These are phyloP conservation scores for Fraxinus quadrangulata DNA, from an alignment of 257 asterid genomes.

Conservation along the genomic window DNA sequence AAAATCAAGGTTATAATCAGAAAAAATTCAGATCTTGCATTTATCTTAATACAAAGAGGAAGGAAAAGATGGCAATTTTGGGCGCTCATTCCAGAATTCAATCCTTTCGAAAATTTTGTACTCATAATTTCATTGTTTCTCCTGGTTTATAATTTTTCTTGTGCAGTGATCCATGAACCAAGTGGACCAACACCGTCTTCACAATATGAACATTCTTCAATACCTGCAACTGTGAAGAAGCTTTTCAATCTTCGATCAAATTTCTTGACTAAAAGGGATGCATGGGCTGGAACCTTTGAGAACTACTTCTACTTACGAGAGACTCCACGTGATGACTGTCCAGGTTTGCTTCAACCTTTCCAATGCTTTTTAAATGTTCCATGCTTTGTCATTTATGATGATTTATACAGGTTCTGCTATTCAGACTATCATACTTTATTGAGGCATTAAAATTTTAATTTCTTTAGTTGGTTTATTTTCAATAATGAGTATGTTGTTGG, in stretches of 20 bases:
- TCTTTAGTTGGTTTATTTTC: constrained; percentile 18
- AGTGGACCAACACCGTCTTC: constrained; percentile 84
- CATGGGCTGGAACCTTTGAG: constrained; percentile 98
- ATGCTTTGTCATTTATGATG: constrained; percentile 8
- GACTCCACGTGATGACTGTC: constrained; percentile 92
- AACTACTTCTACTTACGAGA: constrained; percentile 61
- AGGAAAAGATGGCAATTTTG: neutral
- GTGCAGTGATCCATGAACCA: constrained; percentile 88
- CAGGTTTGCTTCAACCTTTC: constrained; percentile 55
- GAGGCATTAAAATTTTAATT: too few relatives aligned
- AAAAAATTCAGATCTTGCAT: neutral
- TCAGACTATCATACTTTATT: neutral
- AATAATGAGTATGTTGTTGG: neutral
- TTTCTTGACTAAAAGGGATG: constrained; percentile 90
- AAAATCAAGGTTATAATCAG: neutral
- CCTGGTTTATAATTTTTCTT: constrained; percentile 18
- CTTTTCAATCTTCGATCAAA: constrained; percentile 80
- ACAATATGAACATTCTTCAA: constrained; percentile 90
- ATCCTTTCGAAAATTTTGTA: neutral
- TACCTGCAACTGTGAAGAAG: constrained; percentile 92
- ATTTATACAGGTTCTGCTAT: constrained; percentile 10
- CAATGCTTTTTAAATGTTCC: constrained; percentile 12
- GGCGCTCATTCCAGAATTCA: neutral
- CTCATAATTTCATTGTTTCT: neutral
- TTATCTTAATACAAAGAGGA: neutral